Base-by-base conservation (phyloP, 2,329 filamentous ascomycete genomes). In the Hypoxylon sp. region DNA sequence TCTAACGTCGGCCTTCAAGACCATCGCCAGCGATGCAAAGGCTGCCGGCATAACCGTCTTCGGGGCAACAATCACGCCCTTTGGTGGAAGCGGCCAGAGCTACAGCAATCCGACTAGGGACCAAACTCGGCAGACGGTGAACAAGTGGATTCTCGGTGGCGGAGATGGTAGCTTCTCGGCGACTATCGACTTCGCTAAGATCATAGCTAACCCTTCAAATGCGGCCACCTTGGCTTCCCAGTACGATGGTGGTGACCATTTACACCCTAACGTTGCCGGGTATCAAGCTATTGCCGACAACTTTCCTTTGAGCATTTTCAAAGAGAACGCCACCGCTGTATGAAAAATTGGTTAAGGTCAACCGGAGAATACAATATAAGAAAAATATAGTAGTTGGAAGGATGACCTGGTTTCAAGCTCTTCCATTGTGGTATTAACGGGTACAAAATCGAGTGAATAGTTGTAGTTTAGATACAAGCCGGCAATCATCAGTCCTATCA, bases 31-130 rank as follows among this genome's bases (percentile, higher is more conserved):
- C 1, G 82, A 88, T 13, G 81, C 88, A 17, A 87, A 88, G 73
- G 80, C 83, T 0, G 81, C 82, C 2, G 85, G 85, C 0, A 83
- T 91, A 27, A 83, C 84, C 0, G 81, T 89, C 6, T 89, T 91
- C 72, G 89, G 82, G 0, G 89, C 87, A 0, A 92, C 90, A 0
- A 90, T 92, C 65, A 91, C 89, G 2, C 89, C 89, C 0, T 92
- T 92, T 70, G 77, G 79, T 10, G 82, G 82, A 2, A 80, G 72
- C 52, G 81, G 81, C 39, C 85, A 89, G 76, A 79, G 82, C 27
- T 91, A 91, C 73, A 85, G 83, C 8, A 79, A 84, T 68, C 81
- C 86, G 0, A 78, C 82, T 44, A 79, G 88, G 6, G 89, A 92
- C 74, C 77, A 80, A 71, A 88, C 87, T 1, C 78, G 90, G 52